These are phyloP conservation scores for Petrea volubilis DNA, from an alignment of 257 asterid genomes.

Conservation along the genomic window DNA sequence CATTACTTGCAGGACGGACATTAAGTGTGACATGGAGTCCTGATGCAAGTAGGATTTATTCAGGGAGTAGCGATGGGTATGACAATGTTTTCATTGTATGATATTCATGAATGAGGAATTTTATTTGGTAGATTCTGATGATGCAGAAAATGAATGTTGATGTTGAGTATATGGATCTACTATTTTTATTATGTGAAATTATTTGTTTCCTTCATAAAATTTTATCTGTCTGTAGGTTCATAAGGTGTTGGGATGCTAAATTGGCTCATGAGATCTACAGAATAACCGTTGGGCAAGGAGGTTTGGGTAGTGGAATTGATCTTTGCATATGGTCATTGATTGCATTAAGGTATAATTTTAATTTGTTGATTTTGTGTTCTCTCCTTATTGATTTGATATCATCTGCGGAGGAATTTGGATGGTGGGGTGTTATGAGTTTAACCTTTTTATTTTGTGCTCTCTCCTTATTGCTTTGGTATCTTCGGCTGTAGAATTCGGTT, in stretches of 20 bases:
- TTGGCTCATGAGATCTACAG: constrained; percentile 66
- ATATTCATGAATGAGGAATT: background rate
- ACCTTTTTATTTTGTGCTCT: background rate
- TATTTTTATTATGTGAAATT: background rate
- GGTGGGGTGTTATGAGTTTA: no score
- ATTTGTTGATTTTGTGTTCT: background rate
- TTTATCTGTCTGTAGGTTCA: constrained; percentile 43
- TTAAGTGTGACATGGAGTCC: constrained; percentile 91
- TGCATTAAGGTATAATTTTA: constrained; percentile 61
- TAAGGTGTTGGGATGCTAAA: constrained; percentile 90
- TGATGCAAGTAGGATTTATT: constrained; percentile 69
- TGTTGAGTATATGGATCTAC: background rate
- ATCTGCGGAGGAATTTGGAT: background rate
- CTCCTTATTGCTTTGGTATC: background rate
- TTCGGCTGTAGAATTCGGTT: background rate
- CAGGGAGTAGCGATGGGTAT: constrained; percentile 96
- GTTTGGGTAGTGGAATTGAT: constrained; percentile 63
- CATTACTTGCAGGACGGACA: constrained; percentile 53
- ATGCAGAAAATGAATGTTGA: background rate
- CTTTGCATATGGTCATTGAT: constrained; percentile 87
- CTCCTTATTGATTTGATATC: background rate
- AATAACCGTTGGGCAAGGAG: constrained; percentile 84
- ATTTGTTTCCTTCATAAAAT: constrained; percentile 6
- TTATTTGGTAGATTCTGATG: background rate
- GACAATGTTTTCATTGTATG: constrained; percentile 16